These are phyloP conservation scores for Cordyceps javanica DNA, from an alignment of 2,329 filamentous ascomycete genomes.

Conservation along the genomic window DNA sequence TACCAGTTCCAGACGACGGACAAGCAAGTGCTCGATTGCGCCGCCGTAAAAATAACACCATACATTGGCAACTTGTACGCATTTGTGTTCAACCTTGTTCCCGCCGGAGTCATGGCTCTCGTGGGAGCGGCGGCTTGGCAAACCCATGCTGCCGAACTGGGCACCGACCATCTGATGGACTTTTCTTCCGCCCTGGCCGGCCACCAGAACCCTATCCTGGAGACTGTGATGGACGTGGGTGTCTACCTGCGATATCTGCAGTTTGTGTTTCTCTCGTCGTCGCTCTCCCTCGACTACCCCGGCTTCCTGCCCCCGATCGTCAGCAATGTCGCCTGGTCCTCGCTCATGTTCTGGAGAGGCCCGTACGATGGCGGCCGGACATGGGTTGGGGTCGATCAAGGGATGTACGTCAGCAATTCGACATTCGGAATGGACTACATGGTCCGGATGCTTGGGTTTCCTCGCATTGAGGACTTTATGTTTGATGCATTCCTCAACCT, in stretches of 20 bases:
- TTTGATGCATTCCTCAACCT: slow-evolving; percentile 9
- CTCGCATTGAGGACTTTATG: slow-evolving; percentile 4
- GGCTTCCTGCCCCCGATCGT: slow-evolving; percentile 2
- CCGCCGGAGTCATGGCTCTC: not conserved
- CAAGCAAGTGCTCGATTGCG: not conserved
- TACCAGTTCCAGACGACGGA: not conserved
- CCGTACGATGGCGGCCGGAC: slow-evolving; percentile 3
- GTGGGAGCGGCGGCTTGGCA: not conserved
- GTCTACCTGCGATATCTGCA: slow-evolving; percentile 9
- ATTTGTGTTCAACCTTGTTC: not conserved
- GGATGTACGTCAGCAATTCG: slow-evolving; percentile 11
- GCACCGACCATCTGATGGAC: not conserved
- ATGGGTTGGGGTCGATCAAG: not conserved
- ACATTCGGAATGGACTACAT: slow-evolving; percentile 6
- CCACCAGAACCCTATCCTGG: slow-evolving; percentile 7
- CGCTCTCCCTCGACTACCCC: slow-evolving; percentile 6
- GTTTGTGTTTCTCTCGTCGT: slow-evolving; percentile 7
- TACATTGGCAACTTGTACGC: not conserved
- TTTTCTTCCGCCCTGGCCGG: not conserved
- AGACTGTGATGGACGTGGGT: slow-evolving; percentile 3
- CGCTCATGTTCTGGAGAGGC: slow-evolving; percentile 11
- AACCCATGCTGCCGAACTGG: not conserved
- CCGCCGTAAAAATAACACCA: slow-evolving; percentile 4
- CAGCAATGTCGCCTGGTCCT: slow-evolving; percentile 10
- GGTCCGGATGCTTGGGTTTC: slow-evolving; percentile 6